Evolutionary conservation across 768 basidiomycete genomes (phyloP).

Genomic region (Suillus paluster): DNA sequence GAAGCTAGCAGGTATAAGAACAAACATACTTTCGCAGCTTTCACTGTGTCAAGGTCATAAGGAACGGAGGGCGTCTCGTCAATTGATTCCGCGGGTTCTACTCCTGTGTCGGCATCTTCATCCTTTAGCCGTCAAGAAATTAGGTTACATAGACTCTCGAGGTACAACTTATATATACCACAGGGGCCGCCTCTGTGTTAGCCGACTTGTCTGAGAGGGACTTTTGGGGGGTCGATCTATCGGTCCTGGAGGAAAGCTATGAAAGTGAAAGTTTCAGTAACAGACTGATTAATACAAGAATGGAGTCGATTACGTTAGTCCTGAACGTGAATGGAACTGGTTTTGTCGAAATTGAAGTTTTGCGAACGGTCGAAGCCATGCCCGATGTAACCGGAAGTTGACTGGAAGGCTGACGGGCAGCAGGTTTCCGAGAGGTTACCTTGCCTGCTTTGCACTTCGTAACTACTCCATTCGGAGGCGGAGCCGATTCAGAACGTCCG

Average conservation of each 20-base stretch:
- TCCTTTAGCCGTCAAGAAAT: background rate
- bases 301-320: background rate
- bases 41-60: slow-evolving; percentile 3
- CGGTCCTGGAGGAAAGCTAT: background rate
- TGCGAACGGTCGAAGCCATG: background rate
- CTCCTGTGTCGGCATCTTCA: background rate
- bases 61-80: background rate
- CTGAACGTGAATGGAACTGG: background rate
- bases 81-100: background rate
- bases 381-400: background rate
- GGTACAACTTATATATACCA: background rate
- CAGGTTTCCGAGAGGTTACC: background rate
- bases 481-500: background rate
- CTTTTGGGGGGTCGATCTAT: background rate
- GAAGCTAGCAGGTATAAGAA: background rate
- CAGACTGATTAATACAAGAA: background rate
- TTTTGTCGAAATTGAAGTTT: background rate
- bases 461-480: background rate
- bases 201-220: background rate
- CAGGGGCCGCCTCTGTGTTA: background rate
- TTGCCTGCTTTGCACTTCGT: background rate
- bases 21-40: background rate
- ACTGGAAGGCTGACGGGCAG: background rate
- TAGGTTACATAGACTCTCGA: background rate
- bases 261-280: background rate